Conservation (phyloP, 1,284 basidiomycete genomes). For the Porogramme epimiltina region DNA sequence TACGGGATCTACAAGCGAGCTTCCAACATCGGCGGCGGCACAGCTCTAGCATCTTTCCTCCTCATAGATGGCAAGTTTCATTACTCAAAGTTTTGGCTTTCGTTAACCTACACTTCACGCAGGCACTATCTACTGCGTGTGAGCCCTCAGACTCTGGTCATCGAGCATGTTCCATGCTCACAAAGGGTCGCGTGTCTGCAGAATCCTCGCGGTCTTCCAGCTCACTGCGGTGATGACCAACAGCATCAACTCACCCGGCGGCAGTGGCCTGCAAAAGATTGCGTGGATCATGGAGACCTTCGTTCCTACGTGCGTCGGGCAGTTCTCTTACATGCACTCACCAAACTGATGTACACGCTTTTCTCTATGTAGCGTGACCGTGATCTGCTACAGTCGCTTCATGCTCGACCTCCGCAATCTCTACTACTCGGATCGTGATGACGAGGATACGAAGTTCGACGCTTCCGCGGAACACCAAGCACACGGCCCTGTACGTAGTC, state of each 20-base stretch:
- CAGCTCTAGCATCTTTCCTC: background rate
- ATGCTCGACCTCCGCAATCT: slow-evolving; percentile 8
- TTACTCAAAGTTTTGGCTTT: too few relatives aligned
- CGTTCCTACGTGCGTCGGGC: background rate
- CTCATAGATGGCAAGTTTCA: slow-evolving; percentile 3
- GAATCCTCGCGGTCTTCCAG: background rate
- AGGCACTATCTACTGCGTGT: slow-evolving; percentile 2
- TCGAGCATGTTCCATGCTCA: too few relatives aligned
- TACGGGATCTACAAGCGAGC: background rate
- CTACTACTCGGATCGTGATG: background rate
- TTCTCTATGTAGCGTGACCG: background rate
- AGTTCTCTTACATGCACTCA: too few relatives aligned
- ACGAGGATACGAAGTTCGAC: background rate
- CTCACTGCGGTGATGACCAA: background rate
- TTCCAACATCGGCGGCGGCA: background rate
- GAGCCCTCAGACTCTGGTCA: background rate
- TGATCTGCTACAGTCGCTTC: slow-evolving; percentile 6
- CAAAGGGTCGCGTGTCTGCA: background rate
- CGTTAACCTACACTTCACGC: background rate
- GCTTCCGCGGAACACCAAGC: too few relatives aligned
- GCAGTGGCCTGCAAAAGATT: background rate
- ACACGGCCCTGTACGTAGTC: too few relatives aligned
- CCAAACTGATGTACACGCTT: background rate
- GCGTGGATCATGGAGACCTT: background rate
- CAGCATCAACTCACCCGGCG: background rate